Evolutionary conservation across 345 rosid species (phyloP).

Genomic region (thale cress (Arabidopsis thaliana)): TAIR10.1 NC_003075.7:17110501-17111000

Average conservation of each 20-base stretch:
- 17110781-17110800: constrained; percentile 30
- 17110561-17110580: neutral
- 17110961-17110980: constrained; percentile 55
- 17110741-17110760: neutral
- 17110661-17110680: constrained; percentile 23
- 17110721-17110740: constrained; percentile 32
- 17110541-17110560: neutral
- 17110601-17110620: neutral
- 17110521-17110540: neutral
- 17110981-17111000: constrained; percentile 20
- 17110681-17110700: constrained; percentile 7
- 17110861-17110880: constrained; percentile 48
- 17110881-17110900: constrained; percentile 61
- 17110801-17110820: constrained; percentile 37
- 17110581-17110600: neutral
- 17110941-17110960: constrained; percentile 55
- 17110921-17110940: constrained; percentile 57
- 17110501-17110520: neutral
- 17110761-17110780: constrained; percentile 6
- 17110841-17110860: constrained; percentile 30
- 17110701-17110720: constrained; percentile 27
- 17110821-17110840: constrained; percentile 30
- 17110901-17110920: constrained; percentile 57
- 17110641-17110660: neutral
- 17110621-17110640: neutral